These are phyloP conservation scores for Stevia rebaudiana DNA, from an alignment of 140 eudicot genomes.

Conservation along the genomic window DNA sequence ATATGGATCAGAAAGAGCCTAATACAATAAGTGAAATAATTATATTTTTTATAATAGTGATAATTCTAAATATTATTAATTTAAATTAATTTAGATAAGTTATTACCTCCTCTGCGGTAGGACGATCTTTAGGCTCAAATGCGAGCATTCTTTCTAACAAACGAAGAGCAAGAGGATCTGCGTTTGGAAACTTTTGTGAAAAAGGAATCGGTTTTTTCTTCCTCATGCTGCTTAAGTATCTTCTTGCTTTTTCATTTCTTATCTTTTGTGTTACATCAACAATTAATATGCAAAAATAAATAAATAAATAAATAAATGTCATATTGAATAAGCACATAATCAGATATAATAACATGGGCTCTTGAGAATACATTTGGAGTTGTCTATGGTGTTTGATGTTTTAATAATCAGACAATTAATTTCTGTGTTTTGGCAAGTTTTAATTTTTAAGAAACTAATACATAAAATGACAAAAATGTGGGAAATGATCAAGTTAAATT, in stretches of 20 bases:
- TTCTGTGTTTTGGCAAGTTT: too few species aligned
- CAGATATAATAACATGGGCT: too few species aligned
- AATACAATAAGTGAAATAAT: neutral
- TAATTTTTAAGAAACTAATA: too few species aligned
- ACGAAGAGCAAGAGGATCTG: slow-evolving; percentile 78
- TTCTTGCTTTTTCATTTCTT: slow-evolving; percentile 73
- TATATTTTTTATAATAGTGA: neutral
- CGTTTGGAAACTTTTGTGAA: slow-evolving; percentile 70
- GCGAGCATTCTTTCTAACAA: slow-evolving; percentile 84
- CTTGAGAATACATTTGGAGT: too few species aligned
- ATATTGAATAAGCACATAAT: too few species aligned
- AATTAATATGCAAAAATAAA: too few species aligned
- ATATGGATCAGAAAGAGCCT: slow-evolving; percentile 72
- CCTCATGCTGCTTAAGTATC: slow-evolving; percentile 87
- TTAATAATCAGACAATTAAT: too few species aligned
- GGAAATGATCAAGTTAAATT: too few species aligned
- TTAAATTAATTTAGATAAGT: slow-evolving; percentile 26
- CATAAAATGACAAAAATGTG: too few species aligned
- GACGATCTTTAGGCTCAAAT: slow-evolving; percentile 81
- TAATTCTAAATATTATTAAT: neutral
- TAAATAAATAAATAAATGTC: too few species aligned
- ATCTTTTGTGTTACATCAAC: slow-evolving; percentile 21
- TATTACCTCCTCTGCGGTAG: slow-evolving; percentile 76
- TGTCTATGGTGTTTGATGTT: too few species aligned
- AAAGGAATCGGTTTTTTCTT: slow-evolving; percentile 67